These are phyloP conservation scores for Elsinoe ampelina DNA, from an alignment of 2,329 filamentous ascomycete species.

Conservation along the genomic window DNA sequence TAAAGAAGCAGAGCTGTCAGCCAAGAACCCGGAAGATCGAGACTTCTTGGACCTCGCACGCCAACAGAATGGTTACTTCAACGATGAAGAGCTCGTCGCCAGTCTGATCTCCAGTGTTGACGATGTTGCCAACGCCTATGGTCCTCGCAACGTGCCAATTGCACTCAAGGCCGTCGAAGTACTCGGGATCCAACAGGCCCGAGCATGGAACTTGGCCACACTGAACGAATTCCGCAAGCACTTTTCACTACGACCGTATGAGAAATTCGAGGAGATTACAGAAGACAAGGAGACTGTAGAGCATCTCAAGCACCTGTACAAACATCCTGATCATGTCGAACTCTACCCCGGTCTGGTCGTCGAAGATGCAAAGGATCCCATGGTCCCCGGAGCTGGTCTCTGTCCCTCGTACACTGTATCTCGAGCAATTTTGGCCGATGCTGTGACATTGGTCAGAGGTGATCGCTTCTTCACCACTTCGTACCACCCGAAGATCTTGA, in stretches of 20 bases:
- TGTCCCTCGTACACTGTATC: constrained; percentile 46
- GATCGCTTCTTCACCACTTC: constrained; percentile 50
- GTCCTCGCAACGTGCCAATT: constrained; percentile 49
- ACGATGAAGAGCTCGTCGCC: constrained; percentile 48
- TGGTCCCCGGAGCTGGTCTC: constrained; percentile 44
- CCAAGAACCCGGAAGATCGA: constrained; percentile 24
- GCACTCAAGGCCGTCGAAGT: constrained; percentile 53
- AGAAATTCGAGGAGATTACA: constrained; percentile 51
- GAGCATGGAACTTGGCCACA: constrained; percentile 52
- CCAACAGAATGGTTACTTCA: constrained; percentile 41
- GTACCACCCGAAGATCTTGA: constrained; percentile 29
- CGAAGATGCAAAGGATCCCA: constrained; percentile 47
- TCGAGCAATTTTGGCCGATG: constrained; percentile 50
- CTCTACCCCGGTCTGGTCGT: constrained; percentile 59
- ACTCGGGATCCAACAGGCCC: constrained; percentile 52
- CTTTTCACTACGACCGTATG: constrained; percentile 50
- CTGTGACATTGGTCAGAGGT: constrained; percentile 48
- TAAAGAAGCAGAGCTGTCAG: constrained; percentile 23
- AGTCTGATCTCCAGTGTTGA: constrained; percentile 52
- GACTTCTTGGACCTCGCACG: constrained; percentile 26
- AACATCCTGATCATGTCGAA: constrained; percentile 57
- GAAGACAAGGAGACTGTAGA: constrained; percentile 47
- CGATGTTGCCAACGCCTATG: constrained; percentile 51
- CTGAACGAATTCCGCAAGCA: constrained; percentile 58
- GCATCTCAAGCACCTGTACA: constrained; percentile 50